Conservation (phyloP, 805 yeast species). For the Saccharomycopsis fibuligera region DNA sequence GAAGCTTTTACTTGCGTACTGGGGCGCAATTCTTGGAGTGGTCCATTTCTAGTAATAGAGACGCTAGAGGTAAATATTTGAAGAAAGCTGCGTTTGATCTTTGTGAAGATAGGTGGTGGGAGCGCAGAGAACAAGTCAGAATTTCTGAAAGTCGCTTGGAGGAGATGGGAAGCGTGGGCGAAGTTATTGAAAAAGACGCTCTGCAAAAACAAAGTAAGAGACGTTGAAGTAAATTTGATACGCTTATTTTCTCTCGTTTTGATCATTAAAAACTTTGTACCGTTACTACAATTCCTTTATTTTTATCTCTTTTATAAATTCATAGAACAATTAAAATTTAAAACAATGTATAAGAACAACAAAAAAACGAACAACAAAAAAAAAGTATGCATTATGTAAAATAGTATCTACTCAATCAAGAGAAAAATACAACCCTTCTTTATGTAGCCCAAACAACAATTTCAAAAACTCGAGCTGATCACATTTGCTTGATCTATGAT, state of each 20-base stretch:
- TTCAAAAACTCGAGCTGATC: conserved; percentile 92
- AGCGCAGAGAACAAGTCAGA: conserved; percentile 88
- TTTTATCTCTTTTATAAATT: too few species aligned
- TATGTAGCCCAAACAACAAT: conserved; percentile 86
- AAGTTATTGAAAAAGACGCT: conserved; percentile 70
- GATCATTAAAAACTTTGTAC: too few species aligned
- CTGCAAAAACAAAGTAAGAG: conserved; percentile 44
- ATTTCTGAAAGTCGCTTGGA: conserved; percentile 84
- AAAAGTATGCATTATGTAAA: too few species aligned
- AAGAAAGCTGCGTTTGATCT: conserved; percentile 85
- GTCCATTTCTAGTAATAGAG: conserved; percentile 83
- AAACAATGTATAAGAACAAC: too few species aligned
- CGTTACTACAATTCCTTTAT: too few species aligned
- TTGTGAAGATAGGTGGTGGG: conserved; percentile 97
- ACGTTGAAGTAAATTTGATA: conserved; percentile 34
- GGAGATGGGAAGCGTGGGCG: conserved; percentile 87
- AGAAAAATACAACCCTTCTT: conserved; percentile 86
- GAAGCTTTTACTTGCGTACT: conserved; percentile 79
- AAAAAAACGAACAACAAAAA: too few species aligned
- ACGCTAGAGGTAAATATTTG: conserved; percentile 82
- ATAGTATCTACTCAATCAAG: too few species aligned
- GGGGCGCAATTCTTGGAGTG: conserved; percentile 86
- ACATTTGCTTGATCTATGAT: conserved; percentile 86
- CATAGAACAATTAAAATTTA: too few species aligned
- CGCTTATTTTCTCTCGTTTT: too few species aligned